Evolutionary conservation across 306 rosid species (phyloP).

Genomic region (Medicago arabica): DNA sequence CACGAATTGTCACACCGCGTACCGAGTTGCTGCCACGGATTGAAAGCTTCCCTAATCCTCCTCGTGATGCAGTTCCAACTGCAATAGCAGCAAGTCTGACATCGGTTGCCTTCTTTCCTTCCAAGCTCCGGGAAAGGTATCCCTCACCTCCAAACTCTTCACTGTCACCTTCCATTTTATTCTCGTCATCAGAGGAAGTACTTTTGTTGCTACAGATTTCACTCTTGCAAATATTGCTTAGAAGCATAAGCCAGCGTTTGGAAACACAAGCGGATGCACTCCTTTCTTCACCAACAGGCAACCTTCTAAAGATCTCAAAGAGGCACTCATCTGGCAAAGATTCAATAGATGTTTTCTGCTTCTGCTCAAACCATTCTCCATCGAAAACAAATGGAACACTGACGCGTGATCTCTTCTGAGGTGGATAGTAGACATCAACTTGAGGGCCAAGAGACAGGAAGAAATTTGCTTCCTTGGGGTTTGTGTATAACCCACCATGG

Average conservation of each 20-base stretch:
- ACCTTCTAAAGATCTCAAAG: slow-evolving; percentile 89
- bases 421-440: slow-evolving; percentile 79
- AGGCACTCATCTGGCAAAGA: slow-evolving; percentile 90
- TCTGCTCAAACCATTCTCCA: slow-evolving; percentile 62
- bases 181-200: slow-evolving; percentile 38
- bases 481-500: slow-evolving; percentile 74
- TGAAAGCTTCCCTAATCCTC: slow-evolving; percentile 90
- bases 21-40: slow-evolving; percentile 76
- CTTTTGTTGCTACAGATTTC: slow-evolving; percentile 61
- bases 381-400: slow-evolving; percentile 66
- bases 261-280: slow-evolving; percentile 85
- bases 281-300: slow-evolving; percentile 81
- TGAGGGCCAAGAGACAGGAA: slow-evolving; percentile 72
- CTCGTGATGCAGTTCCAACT: slow-evolving; percentile 86
- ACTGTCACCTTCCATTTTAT: slow-evolving; percentile 50
- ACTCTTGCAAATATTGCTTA: slow-evolving; percentile 68
- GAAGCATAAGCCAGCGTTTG: slow-evolving; percentile 85
- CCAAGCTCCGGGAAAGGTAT: slow-evolving; percentile 88
- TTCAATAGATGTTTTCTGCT: slow-evolving; percentile 73
- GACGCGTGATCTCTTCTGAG: slow-evolving; percentile 86
- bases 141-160: slow-evolving; percentile 76
- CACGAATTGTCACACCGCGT: slow-evolving; percentile 64
- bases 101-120: slow-evolving; percentile 92
- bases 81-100: slow-evolving; percentile 94
- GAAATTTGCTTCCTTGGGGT: slow-evolving; percentile 78